A percentile compares a stretch with the other conserved stretches of the same genome.
phyloP scores from a whole-genome alignment of 257 asterid genomes.

The Dorcoceras hygrometricum region DNA sequence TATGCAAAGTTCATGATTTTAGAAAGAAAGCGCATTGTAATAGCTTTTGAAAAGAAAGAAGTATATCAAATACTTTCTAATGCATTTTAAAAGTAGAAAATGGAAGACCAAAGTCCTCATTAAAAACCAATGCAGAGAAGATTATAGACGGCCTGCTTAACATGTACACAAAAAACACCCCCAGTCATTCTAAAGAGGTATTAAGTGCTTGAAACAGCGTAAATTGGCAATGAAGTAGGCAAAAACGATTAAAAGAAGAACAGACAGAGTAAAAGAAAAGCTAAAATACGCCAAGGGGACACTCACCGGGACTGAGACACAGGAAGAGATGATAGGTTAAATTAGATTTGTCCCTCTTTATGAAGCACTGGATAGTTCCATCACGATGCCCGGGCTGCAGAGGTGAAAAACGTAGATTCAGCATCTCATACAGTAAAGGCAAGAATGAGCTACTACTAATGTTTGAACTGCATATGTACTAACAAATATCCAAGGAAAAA shows the following conservation, averaged over 20 bases:
- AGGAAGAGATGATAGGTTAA: slow-evolving; percentile 55
- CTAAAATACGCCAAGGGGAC: not conserved
- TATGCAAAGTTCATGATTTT: not conserved
- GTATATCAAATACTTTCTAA: no score
- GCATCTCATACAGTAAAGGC: slow-evolving; percentile 1
- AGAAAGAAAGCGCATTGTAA: not conserved
- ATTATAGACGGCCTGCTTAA: not conserved
- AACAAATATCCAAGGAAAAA: not conserved
- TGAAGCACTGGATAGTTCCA: slow-evolving; percentile 66
- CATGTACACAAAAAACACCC: not conserved
- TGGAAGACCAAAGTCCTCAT: slow-evolving; percentile 5
- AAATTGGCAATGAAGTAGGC: not conserved
- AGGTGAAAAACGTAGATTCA: slow-evolving; percentile 5
- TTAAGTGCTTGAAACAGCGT: not conserved
- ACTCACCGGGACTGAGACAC: slow-evolving; percentile 62
- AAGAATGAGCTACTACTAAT: slow-evolving; percentile 6
- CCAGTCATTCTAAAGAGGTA: not conserved
- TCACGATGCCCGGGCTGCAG: slow-evolving; percentile 62
- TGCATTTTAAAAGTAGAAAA: not conserved
- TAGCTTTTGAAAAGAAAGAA: not conserved
- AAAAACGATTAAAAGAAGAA: not conserved
- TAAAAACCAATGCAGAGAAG: not conserved
- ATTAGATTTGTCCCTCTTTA: slow-evolving; percentile 61
- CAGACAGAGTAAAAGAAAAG: slow-evolving; percentile 5
- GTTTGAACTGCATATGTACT: not conserved